Evolutionary conservation across 352 stramenopile genomes (phyloP), one percentile per base, ranked within the genome.

Genomic region (Globisporangium nodosum): DNA sequence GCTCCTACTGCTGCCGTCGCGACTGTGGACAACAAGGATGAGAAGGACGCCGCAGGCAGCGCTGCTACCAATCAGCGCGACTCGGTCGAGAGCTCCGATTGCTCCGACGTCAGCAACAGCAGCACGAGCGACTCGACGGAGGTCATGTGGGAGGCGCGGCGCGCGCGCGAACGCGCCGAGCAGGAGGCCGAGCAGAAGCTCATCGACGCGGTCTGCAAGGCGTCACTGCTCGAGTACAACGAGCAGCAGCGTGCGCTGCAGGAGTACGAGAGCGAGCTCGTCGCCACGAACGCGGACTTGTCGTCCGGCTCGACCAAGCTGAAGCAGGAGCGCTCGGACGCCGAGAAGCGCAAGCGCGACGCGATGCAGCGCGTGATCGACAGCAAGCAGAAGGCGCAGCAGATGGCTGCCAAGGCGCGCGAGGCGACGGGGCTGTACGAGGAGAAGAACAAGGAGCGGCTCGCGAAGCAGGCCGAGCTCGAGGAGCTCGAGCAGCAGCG

Each of bases 341-440:
- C 79, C 16, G 82, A 87, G 48, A 56, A 70, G 21, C 77, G 74
- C 54, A 92, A 92, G 54, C 80, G 63, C 53, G 70, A 72, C 9
- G 81, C 85, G 16, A 85, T 94, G 65, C 80, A 91, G 63, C 75
- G 69, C 8, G 79, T 94, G 20, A 86, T 94, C 45, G 71, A 91
- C 52, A 80, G 73, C 60, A 94, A 94, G 58, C 62, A 54, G 7
- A 71, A 69, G 1, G 81, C 82, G 33, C 70, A 81, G 30, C 64
- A 80, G 43, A 81, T 90, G 68, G 84, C 69, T 13, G 58, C 77
- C 18, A 87, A 90, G 31, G 82, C 81, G 11, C 79, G 76, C 20
- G 64, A 76, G 35, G 82, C 85, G 8, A 83, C 82, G 3, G 71
- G 71, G 12, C 49, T 82, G 7, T 91, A 83, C 47, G 69, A 90